phyloP scores from a whole-genome alignment of 352 stramenopile species.

The Phytophthora fragariaefolia region DNA sequence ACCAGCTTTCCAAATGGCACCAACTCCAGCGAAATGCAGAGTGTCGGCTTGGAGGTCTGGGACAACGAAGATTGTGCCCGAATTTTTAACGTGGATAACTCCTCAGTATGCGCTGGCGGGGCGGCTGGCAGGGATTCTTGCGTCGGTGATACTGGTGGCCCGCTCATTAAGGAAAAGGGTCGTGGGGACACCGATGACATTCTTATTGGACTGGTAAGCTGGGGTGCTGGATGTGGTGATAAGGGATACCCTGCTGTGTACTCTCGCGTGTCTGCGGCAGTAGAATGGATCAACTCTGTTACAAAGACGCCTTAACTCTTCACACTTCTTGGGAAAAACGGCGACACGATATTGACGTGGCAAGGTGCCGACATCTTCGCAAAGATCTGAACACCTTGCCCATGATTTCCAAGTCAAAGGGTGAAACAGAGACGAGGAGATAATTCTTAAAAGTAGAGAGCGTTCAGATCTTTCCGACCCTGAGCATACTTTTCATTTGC shows the following conservation, averaged over 20 bases:
- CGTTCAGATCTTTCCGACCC: too few relatives aligned
- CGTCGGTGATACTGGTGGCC: constrained; percentile 53
- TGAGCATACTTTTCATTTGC: too few relatives aligned
- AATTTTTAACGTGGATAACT: constrained; percentile 30
- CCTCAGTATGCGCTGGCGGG: constrained; percentile 55
- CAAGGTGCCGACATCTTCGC: not conserved
- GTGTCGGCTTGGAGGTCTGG: constrained; percentile 44
- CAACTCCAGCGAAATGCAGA: constrained; percentile 33
- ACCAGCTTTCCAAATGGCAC: constrained; percentile 29
- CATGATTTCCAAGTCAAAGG: too few relatives aligned
- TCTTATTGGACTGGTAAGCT: constrained; percentile 59
- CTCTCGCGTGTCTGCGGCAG: constrained; percentile 44
- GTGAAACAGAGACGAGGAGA: too few relatives aligned
- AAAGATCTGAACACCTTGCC: too few relatives aligned
- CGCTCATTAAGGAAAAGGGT: constrained; percentile 40
- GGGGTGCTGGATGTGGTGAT: constrained; percentile 51
- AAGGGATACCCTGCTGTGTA: constrained; percentile 55
- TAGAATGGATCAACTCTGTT: not conserved
- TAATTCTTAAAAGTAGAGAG: too few relatives aligned
- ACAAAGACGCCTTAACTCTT: not conserved
- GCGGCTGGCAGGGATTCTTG: constrained; percentile 29
- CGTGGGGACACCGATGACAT: constrained; percentile 31
- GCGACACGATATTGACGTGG: not conserved
- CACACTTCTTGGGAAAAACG: not conserved
- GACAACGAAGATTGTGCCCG: constrained; percentile 39